Percentiles rank a stretch among this genome's conserved stretches.
These are phyloP conservation scores for Brassica juncea DNA, from an alignment of 345 rosid species.

Conservation along the genomic window DNA sequence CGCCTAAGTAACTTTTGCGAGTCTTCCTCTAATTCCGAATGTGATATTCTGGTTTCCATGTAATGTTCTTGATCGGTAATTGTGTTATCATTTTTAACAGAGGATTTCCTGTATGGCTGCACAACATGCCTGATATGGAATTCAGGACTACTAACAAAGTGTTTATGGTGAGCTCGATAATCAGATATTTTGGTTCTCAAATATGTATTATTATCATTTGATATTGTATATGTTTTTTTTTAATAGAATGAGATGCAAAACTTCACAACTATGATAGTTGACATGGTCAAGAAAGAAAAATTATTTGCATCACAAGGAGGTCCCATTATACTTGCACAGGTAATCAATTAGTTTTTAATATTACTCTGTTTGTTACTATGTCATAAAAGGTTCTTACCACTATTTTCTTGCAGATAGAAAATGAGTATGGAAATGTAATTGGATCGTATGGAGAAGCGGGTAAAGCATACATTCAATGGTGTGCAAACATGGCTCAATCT, in stretches of 20 bases:
- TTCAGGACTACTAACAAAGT: slow-evolving; percentile 54
- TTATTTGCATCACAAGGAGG: slow-evolving; percentile 79
- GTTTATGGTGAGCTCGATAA: slow-evolving; percentile 43
- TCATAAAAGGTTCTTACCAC: too few relatives aligned
- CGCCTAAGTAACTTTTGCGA: neutral
- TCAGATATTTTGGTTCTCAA: neutral
- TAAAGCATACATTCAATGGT: slow-evolving; percentile 36
- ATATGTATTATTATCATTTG: neutral
- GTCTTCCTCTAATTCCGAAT: neutral
- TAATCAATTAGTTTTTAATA: slow-evolving; percentile 42
- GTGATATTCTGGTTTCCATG: neutral
- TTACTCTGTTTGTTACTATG: neutral
- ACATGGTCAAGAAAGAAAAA: slow-evolving; percentile 59
- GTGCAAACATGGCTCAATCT: slow-evolving; percentile 46
- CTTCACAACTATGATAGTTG: slow-evolving; percentile 60
- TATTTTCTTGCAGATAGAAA: slow-evolving; percentile 38
- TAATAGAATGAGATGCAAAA: slow-evolving; percentile 69
- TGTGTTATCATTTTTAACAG: slow-evolving; percentile 7
- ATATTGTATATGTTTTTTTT: neutral
- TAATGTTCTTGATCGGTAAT: neutral
- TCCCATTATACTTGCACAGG: slow-evolving; percentile 72
- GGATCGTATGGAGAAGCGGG: slow-evolving; percentile 34
- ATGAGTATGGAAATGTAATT: slow-evolving; percentile 45
- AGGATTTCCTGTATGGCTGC: slow-evolving; percentile 74
- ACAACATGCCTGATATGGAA: slow-evolving; percentile 47